Base-by-base conservation (phyloP, 371 early-diverging fungal species). In the Mycotypha africana region DNA sequence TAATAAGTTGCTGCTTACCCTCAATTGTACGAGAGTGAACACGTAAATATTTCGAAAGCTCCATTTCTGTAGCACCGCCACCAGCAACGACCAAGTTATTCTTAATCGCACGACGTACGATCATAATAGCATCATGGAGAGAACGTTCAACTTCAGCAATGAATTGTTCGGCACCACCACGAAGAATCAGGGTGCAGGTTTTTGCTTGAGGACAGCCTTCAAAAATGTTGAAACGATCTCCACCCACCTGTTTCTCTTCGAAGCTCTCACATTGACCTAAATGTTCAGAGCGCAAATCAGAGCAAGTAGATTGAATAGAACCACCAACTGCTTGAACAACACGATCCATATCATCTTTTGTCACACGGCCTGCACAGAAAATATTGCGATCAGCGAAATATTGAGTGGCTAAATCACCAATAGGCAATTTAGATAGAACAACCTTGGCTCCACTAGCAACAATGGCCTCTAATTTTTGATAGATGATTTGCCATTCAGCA, bases 321-420 rank as follows among this genome's bases (percentile, higher is more conserved):
- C 99, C 98, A 58, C 99, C 99, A 21, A 95, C 96, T 39, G 98
- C 97, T 64, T 90, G 83, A 51, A 91, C 86, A 28, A 99, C 93
- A 58, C 99, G 91, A 37, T 80, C 78, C 58, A 99, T 73, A 63
- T 99, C 99, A 45, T 90, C 93, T 58, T 83, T 82, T 24, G 95
- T 68, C 24, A 99, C 99, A 60, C 99, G 90, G 32, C 99, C 99
- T 38, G 99, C 99, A 69, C 98, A 99, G 79, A 99, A 99, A 58
- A 99, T 93, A 62, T 93, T 90, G 42, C 98, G 88, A 65, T 96
- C 99, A 49, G 99, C 99, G 84, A 99, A 99, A 82, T 98, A 99
- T 71, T 99, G 99, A 16, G 99, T 99, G 28, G 99, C 99, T 58
- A 99, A 81, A 70, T 99, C 99, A 59, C 99, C 99, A 60, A 99